These are phyloP conservation scores for Carnegiea gigantea DNA, from an alignment of 179 eudicot species.

Conservation along the genomic window DNA sequence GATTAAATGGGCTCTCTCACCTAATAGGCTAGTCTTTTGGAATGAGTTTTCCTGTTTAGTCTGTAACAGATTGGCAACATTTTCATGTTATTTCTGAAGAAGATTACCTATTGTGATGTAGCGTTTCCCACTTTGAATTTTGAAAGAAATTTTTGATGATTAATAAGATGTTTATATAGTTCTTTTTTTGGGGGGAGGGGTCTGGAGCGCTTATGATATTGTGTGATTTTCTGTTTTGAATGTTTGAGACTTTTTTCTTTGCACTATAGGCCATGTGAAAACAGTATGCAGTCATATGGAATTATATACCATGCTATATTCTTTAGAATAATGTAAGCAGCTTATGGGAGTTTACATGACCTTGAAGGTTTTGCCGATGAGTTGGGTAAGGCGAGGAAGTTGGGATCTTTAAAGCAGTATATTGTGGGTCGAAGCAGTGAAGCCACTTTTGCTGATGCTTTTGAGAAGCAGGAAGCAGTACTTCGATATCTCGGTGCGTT, in stretches of 20 bases:
- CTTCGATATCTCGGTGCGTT: constrained; percentile 64
- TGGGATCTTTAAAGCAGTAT: constrained; percentile 68
- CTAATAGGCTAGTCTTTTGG: no score
- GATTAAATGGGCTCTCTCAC: no score
- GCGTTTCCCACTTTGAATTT: not conserved
- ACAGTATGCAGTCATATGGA: not conserved
- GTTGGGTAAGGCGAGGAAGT: constrained; percentile 60
- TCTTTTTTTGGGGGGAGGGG: no score
- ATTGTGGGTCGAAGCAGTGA: constrained; percentile 83
- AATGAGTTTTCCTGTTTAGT: no score
- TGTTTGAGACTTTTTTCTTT: not conserved
- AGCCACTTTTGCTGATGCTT: constrained; percentile 75
- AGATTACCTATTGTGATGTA: not conserved
- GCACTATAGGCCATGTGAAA: not conserved
- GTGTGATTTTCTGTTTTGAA: not conserved
- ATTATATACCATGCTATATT: not conserved
- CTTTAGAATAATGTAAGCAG: not conserved
- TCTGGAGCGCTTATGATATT: not conserved
- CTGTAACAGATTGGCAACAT: no score
- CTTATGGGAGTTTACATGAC: constrained; percentile 6
- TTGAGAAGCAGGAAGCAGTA: constrained; percentile 80
- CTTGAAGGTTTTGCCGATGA: constrained; percentile 74
- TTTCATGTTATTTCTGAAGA: not conserved
- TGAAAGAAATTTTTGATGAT: not conserved
- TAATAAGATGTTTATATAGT: not conserved